Evolutionary conservation across 2,329 filamentous ascomycete species (phyloP).

Genomic region (Colletotrichum ledebouriae): DNA sequence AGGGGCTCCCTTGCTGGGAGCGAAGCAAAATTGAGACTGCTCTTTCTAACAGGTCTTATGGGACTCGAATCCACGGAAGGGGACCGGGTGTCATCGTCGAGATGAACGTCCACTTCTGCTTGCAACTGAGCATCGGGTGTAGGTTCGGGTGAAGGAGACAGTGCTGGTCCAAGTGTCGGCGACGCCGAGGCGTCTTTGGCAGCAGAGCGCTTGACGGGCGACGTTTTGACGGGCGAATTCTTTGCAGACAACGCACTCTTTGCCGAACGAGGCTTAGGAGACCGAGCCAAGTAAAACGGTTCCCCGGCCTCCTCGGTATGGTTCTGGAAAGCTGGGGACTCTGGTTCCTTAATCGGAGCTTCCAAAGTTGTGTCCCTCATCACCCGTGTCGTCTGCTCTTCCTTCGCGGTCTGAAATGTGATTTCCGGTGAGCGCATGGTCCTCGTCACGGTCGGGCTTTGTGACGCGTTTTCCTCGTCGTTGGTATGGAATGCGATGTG

Average conservation of each 20-base stretch:
- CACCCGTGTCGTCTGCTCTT: conserved; percentile 55
- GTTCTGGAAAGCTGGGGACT: conserved; percentile 42
- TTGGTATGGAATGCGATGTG: conserved; percentile 41
- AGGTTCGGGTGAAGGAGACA: conserved; percentile 24
- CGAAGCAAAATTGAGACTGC: conserved; percentile 94
- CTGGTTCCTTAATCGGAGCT: conserved; percentile 39
- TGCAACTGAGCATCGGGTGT: conserved; percentile 24
- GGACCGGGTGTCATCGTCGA: conserved; percentile 66
- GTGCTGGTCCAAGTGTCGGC: conserved; percentile 12
- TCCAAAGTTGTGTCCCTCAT: conserved; percentile 42
- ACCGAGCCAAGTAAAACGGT: conserved; percentile 38
- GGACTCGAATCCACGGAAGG: conserved; percentile 81
- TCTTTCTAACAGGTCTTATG: conserved; percentile 85
- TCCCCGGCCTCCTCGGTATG: conserved; percentile 34
- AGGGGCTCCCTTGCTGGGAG: conserved; percentile 92
- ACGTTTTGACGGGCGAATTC: conserved; percentile 43
- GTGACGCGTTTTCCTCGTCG: conserved; percentile 27
- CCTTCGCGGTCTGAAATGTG: conserved; percentile 59
- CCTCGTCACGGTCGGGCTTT: conserved; percentile 44
- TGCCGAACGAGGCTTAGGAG: conserved; percentile 44
- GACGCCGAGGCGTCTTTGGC: conserved; percentile 45
- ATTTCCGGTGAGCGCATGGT: conserved; percentile 51
- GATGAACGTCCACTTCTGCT: conserved; percentile 47
- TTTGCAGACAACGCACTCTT: conserved; percentile 45
- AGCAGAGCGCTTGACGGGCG: conserved; percentile 44